Conservation (phyloP, 768 basidiomycete genomes). For the Lactarius deliciosus region DNA sequence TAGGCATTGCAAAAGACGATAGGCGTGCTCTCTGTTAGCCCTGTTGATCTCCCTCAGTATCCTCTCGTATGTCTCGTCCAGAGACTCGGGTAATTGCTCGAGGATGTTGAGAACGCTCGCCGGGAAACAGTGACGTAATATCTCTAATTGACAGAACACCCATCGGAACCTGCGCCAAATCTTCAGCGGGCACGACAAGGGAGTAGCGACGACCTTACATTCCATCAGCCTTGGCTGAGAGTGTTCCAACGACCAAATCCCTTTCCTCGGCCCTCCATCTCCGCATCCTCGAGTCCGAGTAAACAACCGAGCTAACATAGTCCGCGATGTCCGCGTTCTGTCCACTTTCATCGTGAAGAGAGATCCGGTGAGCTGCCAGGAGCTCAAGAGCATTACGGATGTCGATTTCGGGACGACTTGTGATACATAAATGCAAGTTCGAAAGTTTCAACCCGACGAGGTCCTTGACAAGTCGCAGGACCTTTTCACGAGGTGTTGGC, state of each 20-base stretch:
- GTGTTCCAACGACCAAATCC: neutral
- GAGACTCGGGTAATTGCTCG: neutral
- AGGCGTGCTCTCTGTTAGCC: neutral
- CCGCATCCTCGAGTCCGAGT: neutral
- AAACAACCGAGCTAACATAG: neutral
- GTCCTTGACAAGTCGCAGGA: neutral
- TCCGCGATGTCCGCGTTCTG: neutral
- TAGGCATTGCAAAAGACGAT: neutral
- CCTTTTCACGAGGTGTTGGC: neutral
- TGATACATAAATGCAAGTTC: neutral
- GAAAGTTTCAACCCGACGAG: neutral
- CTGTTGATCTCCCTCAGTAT: neutral
- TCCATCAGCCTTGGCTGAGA: neutral
- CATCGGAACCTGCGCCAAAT: neutral
- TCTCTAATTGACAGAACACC: conserved; percentile 1
- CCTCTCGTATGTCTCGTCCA: conserved; percentile 6
- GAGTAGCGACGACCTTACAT: neutral
- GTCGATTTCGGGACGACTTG: neutral
- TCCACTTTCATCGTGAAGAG: neutral
- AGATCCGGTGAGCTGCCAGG: neutral
- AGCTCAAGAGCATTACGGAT: neutral
- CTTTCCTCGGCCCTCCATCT: neutral
- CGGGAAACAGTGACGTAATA: neutral
- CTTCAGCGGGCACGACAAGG: neutral
- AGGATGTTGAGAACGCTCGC: neutral